Base-by-base conservation (phyloP, 371 early-diverging fungal species). In the Choanephora cucurbitarum region DNA sequence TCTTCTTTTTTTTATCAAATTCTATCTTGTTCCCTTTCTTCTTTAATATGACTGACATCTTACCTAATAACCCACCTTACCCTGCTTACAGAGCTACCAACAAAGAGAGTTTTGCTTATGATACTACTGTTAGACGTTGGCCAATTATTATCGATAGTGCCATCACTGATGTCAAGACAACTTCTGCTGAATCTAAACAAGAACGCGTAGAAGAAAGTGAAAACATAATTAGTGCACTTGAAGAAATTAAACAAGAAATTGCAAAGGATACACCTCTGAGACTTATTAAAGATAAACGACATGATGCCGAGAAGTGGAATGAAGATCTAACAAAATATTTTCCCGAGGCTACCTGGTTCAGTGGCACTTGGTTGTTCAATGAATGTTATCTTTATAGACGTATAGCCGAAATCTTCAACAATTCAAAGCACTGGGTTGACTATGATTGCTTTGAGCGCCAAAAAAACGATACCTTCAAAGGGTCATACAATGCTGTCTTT, bases 351-450 rank as follows among this genome's bases (percentile, higher is more conserved):
- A 83, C 84, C 8, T 91, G 91, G 89, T 82, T 78, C 67, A 71
- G 69, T 13, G 79, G 85, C 11, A 82, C 95, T 9, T 94, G 92
- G 86, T 72, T 94, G 5, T 87, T 89, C 51, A 75, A 86, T 55
- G 94, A 93, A 67, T 85, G 92, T 52, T 92, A 91, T 57, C 66
- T 93, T 66, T 95, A 93, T 68, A 82, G 94, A n/a, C 80, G 90
- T 22, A 65, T 93, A 37, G 78, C 75, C 11, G 82, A 86, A 28
- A 58, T 78, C 6, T 86, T 92, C 57, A 70, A 64, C 22, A 60
- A 71, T 14, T 75, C 91, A 1, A 63, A 61, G 10, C 53, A 82
- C 44, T 93, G 91, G 92, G 28, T 48, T 3, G 67, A 71, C 14
- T 90, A 83, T 57, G 94, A 94, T 70, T 86, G 83, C n/a, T 93